Conservation (phyloP, 306 rosid species). For the Trichosanthes cucumerina region DNA sequence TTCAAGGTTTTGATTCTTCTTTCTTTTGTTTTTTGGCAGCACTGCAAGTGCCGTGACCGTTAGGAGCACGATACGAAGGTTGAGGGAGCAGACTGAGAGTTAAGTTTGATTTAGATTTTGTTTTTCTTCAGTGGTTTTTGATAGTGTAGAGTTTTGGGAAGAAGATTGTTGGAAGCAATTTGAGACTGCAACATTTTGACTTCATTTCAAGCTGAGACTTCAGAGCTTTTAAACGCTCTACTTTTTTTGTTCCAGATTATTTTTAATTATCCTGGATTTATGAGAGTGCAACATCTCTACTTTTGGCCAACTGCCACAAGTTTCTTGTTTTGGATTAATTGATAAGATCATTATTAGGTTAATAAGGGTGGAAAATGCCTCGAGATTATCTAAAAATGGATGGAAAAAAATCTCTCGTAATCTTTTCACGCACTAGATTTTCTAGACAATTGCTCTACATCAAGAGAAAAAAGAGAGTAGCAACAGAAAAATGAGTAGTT, state of each 20-base stretch:
- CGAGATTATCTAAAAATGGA: no score
- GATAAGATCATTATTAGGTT: no score
- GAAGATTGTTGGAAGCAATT: conserved; percentile 2
- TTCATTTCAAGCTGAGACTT: neutral
- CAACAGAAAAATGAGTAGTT: no score
- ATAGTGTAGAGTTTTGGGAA: neutral
- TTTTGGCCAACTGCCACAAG: neutral
- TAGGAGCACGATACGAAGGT: conserved; percentile 67
- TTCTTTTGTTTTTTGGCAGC: neutral
- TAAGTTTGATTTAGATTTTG: conserved; percentile 7
- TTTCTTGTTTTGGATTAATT: no score
- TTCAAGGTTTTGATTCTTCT: neutral
- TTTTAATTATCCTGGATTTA: neutral
- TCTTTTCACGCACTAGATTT: no score
- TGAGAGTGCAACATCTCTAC: neutral
- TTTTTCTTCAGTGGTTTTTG: neutral
- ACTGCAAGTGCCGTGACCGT: conserved; percentile 67
- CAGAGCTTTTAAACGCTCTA: neutral
- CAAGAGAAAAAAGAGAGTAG: no score
- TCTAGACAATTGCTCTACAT: no score
- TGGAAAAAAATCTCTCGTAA: no score
- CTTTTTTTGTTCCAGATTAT: neutral
- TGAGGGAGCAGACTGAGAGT: conserved; percentile 80
- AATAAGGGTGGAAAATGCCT: no score
- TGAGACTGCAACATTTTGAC: neutral